Evolutionary conservation across 768 basidiomycete genomes (phyloP), one percentile per base, ranked within the genome.

Genomic region (Sarcodon sp.): DNA sequence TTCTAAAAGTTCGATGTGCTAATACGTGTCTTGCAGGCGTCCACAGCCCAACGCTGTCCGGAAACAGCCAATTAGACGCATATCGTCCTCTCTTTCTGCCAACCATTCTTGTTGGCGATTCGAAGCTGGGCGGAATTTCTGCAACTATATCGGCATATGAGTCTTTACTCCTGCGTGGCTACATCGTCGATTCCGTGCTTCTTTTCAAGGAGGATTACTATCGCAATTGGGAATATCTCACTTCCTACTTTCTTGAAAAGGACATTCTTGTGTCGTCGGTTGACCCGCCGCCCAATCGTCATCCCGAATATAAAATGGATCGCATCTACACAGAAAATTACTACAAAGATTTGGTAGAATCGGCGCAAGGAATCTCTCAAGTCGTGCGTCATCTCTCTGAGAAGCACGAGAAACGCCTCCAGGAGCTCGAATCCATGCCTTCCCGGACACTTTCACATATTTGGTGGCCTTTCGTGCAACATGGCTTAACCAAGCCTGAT

Each of bases 391-490:
- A 79, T 54, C 65, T 97, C 21, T 80, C 89, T 54, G 51, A 59
- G 7, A 67, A 73, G 34, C 93, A 97, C 62, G 51, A 59, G 0
- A 55, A 61, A n/a, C 73, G 94, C 6, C 61, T 96, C n/a, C 59
- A 71, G 9, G 77, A 85, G 38, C 75, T 98, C 7, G 74, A 80
- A 44, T 74, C 82, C 0, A 89, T 94, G 80, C 78, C 89, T 3
- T 67, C 68, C 8, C 75, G 92, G 35, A 82, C 91, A 0, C 67
- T 87, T 39, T 73, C 90, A 47, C 71, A 72, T 1, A 70, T 96
- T 41, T 98, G 94, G 94, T 98, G 92, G 90, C 94, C 94, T 0
- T 98, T 98, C 59, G 89, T 91, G 1, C 94, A 98, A 59, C 94
- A 98, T 53, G 78, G 77, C 0, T 68, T 80, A 13, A 69, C 89